A percentile compares a stretch with the other conserved stretches of the same genome.
Conservation (phyloP, 768 basidiomycete species). For the Antrodiella citrinella region DNA sequence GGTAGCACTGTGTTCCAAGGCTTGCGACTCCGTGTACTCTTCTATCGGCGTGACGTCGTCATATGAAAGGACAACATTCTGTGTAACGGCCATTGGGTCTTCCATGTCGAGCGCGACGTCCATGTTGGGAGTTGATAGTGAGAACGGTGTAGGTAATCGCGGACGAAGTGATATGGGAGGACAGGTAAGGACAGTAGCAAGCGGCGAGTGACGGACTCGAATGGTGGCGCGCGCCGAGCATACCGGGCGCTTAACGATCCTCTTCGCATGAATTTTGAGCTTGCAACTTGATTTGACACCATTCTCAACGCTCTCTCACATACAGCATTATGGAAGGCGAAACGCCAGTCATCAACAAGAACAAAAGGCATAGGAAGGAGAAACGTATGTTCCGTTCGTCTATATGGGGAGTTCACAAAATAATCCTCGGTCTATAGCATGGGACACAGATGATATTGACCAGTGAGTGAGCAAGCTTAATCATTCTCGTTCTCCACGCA, state of each 20-base stretch:
- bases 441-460: constrained; percentile 99
- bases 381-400: constrained; percentile 91
- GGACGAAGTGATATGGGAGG: too few relatives aligned
- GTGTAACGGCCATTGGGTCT: too few relatives aligned
- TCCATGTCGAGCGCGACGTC: too few relatives aligned
- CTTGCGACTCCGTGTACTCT: constrained; percentile 56
- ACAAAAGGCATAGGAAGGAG: constrained; percentile 86
- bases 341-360: constrained; percentile 55
- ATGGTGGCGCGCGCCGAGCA: not conserved
- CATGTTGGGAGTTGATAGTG: not conserved
- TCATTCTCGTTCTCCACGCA: not conserved
- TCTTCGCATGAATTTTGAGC: too few relatives aligned
- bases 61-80: not conserved
- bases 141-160: too few relatives aligned
- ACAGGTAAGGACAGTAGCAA: too few relatives aligned
- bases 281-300: too few relatives aligned
- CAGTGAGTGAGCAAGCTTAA: constrained; percentile 55
- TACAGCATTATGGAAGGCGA: constrained; percentile 17
- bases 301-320: too few relatives aligned
- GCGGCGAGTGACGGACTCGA: not conserved
- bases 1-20: constrained; percentile 38
- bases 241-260: too few relatives aligned
- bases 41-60: constrained; percentile 26
- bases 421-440: constrained; percentile 47
- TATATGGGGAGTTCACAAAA: too few relatives aligned